Evolutionary conservation across 2,329 filamentous ascomycete genomes (phyloP).

Genomic region (Pseudogymnoascus sp.): DNA sequence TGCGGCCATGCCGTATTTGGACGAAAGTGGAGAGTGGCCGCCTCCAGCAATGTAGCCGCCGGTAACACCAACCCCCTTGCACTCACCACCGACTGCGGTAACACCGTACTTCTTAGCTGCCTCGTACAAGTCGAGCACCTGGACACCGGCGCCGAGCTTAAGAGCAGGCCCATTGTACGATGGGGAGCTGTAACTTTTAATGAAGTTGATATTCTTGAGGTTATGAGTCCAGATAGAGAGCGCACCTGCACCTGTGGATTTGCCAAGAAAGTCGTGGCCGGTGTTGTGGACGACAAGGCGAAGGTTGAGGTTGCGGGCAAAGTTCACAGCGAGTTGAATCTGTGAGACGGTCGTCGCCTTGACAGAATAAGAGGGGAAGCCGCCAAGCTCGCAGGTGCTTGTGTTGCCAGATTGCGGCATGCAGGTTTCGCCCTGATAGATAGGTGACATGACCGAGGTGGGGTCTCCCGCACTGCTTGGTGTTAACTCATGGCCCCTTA

Average conservation of each 20-base stretch:
- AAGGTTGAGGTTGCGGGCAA: constrained; percentile 34
- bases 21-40: constrained; percentile 47
- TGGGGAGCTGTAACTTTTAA: constrained; percentile 28
- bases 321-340: constrained; percentile 36
- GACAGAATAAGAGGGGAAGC: constrained; percentile 23
- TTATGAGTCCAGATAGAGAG: constrained; percentile 42
- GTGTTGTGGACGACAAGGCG: constrained; percentile 35
- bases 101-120: constrained; percentile 35
- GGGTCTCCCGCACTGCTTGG: constrained; percentile 28
- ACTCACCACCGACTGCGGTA: constrained; percentile 43
- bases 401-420: constrained; percentile 24
- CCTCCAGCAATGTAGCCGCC: constrained; percentile 51
- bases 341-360: constrained; percentile 33
- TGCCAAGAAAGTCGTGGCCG: constrained; percentile 39
- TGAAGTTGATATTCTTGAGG: constrained; percentile 35
- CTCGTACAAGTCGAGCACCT: constrained; percentile 35
- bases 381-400: neutral
- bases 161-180: constrained; percentile 31
- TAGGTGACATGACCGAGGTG: constrained; percentile 41
- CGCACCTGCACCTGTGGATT: constrained; percentile 38
- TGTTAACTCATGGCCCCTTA: constrained; percentile 25
- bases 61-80: constrained; percentile 35
- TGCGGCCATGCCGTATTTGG: constrained; percentile 47
- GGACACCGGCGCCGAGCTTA: constrained; percentile 36
- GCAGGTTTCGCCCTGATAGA: constrained; percentile 35